Percentiles rank a stretch among this genome's conserved stretches.
phyloP scores from a whole-genome alignment of 805 yeast genomes.

The Teunomyces gatunensis region DNA sequence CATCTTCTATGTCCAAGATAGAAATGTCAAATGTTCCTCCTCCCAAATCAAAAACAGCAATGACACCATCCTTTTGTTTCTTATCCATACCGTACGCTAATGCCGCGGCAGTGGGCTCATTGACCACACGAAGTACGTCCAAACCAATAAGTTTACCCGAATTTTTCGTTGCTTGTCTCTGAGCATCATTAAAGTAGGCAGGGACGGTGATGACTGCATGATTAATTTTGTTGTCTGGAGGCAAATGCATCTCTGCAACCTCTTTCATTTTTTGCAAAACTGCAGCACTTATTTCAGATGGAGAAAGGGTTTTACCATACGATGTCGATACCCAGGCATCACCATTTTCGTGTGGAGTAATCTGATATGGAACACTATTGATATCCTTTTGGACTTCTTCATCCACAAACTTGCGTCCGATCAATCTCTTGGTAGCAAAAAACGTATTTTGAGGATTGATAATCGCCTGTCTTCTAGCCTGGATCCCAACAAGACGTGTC shows the following conservation, averaged over 20 bases:
- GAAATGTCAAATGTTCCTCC: conserved; percentile 88
- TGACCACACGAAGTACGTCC: conserved; percentile 70
- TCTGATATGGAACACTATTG: conserved; percentile 59
- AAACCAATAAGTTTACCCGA: conserved; percentile 77
- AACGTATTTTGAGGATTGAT: conserved; percentile 76
- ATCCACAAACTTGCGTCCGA: conserved; percentile 70
- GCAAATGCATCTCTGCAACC: conserved; percentile 54
- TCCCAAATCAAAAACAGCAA: conserved; percentile 71
- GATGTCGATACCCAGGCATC: conserved; percentile 64
- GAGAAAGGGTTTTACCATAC: conserved; percentile 49
- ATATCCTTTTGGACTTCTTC: conserved; percentile 69
- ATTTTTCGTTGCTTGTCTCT: conserved; percentile 78
- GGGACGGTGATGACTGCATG: conserved; percentile 85
- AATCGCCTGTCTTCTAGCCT: conserved; percentile 76
- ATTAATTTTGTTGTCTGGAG: conserved; percentile 30
- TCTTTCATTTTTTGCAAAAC: conserved; percentile 63
- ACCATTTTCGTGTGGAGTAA: conserved; percentile 57
- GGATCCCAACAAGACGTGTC: conserved; percentile 52
- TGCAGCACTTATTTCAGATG: conserved; percentile 69
- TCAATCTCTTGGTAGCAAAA: conserved; percentile 77
- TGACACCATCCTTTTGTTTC: conserved; percentile 47
- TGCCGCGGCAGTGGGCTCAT: conserved; percentile 87
- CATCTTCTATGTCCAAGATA: conserved; percentile 71
- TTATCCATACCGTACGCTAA: conserved; percentile 74
- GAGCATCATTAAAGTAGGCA: conserved; percentile 79